These are phyloP conservation scores for Phoenix dactylifera DNA, from an alignment of 176 grass and related monocot genomes.

Conservation along the genomic window DNA sequence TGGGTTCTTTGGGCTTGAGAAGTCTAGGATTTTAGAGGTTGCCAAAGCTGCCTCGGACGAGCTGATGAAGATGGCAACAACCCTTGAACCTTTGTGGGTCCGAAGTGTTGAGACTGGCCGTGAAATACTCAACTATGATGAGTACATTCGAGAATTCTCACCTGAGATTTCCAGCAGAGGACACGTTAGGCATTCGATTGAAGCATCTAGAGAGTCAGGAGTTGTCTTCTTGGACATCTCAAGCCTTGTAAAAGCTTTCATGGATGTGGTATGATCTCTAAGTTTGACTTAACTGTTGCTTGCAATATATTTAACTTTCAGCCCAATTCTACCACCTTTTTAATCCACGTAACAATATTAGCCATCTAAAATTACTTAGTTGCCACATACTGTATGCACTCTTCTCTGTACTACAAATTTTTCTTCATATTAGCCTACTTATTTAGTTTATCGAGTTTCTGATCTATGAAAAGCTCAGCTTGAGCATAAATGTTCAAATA, in stretches of 20 bases:
- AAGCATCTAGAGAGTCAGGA: constrained; percentile 41
- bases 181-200: constrained; percentile 27
- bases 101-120: constrained; percentile 51
- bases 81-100: constrained; percentile 59
- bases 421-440: too few species aligned
- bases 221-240: constrained; percentile 39
- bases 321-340: too few species aligned
- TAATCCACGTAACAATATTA: too few species aligned
- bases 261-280: constrained; percentile 45
- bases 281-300: too few species aligned
- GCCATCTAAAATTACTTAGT: too few species aligned
- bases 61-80: constrained; percentile 40
- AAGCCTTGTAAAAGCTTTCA: constrained; percentile 52
- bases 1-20: constrained; percentile 28
- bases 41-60: constrained; percentile 42
- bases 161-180: constrained; percentile 16
- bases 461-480: too few species aligned
- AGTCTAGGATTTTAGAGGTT: constrained; percentile 37
- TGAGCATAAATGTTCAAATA: too few species aligned
- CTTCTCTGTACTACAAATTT: too few species aligned
- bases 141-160: constrained; percentile 59
- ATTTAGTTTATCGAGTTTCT: too few species aligned
- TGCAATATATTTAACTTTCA: too few species aligned
- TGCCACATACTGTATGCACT: too few species aligned
- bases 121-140: constrained; percentile 71